Conservation (phyloP, 2,329 filamentous ascomycete species). For the Fusarium sp. region DNA sequence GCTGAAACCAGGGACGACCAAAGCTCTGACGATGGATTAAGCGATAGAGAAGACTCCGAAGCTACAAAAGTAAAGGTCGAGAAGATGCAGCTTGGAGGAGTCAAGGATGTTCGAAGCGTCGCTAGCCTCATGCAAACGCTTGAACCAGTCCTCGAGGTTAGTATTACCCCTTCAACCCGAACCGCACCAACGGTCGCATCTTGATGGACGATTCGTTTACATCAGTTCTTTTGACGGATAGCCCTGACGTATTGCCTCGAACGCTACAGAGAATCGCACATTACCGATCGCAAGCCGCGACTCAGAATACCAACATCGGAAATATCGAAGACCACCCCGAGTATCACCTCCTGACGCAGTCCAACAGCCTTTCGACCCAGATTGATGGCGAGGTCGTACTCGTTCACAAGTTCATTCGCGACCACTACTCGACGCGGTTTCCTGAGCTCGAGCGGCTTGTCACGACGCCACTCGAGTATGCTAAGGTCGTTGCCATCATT, state of each 20-base stretch:
- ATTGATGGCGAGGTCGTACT: constrained; percentile 94
- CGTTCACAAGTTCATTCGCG: constrained; percentile 95
- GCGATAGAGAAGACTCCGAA: constrained; percentile 72
- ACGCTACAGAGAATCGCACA: constrained; percentile 80
- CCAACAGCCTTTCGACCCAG: constrained; percentile 88
- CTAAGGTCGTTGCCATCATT: constrained; percentile 92
- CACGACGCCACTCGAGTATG: constrained; percentile 92
- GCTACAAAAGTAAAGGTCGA: constrained; percentile 83
- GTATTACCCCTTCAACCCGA: constrained; percentile 53
- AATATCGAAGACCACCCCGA: constrained; percentile 93
- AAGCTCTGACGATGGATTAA: constrained; percentile 55
- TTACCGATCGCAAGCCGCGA: constrained; percentile 77
- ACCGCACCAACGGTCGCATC: constrained; percentile 36
- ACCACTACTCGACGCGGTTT: constrained; percentile 94
- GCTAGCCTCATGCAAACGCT: constrained; percentile 84
- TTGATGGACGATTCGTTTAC: constrained; percentile 67
- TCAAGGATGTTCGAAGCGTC: constrained; percentile 84
- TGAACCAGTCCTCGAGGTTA: constrained; percentile 84
- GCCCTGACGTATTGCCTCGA: constrained; percentile 73
- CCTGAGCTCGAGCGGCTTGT: constrained; percentile 92
- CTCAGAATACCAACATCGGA: constrained; percentile 75
- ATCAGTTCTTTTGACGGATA: constrained; percentile 67
- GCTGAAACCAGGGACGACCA: constrained; percentile 65
- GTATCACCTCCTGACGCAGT: constrained; percentile 88
- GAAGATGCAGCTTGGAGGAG: constrained; percentile 80